Evolutionary conservation across 768 basidiomycete species (phyloP), one percentile per base, ranked within the genome.

Genomic region (Strobilomyces echinocephalus): DNA sequence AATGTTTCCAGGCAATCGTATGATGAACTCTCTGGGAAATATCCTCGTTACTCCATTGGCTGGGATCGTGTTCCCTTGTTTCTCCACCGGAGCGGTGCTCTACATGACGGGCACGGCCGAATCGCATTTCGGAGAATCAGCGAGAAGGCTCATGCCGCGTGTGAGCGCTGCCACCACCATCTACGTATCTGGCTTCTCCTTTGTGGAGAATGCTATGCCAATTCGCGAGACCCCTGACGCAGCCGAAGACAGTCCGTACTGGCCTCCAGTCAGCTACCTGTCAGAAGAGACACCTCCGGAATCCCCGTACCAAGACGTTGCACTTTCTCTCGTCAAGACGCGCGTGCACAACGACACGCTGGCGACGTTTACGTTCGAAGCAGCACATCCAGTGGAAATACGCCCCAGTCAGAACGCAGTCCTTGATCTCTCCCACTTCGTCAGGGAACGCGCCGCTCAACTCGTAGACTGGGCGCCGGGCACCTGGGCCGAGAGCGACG

Each of bases 1-100:
- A 24, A 24, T 8, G 6, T 30, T 30, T 41, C 2, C 41, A 83
- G 83, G 83, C 1, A 85, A 86, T 60, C 75, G 82, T 3, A 68
- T 83, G 49, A 76, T 86, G 77, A 83, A 79, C 18, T 82, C 83
- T 15, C 66, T 86, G 12, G 83, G 84, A 2, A 84, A 85, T 54
- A 78, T 84, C 30, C 78, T 81, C 55, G 72, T 74, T 20, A 82
- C 79, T 0, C 79, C 80, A 5, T 61, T 80, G 2, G 84, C 84
- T 5, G 78, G 77, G 1, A 69, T 85, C 14, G 79, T 80, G n/a
- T 78, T 85, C 53, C 64, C 80, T 8, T 75, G 74, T 18, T 85
- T 81, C 60, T 66, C 68, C 11, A 75, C 73, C 0, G 84, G 85
- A 4, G 69, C 79, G 31, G 73, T 85, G 12, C 73, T 86, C 26